Evolutionary conservation across 805 yeast species (phyloP).

Genomic region (Candida sphagnicola): DNA sequence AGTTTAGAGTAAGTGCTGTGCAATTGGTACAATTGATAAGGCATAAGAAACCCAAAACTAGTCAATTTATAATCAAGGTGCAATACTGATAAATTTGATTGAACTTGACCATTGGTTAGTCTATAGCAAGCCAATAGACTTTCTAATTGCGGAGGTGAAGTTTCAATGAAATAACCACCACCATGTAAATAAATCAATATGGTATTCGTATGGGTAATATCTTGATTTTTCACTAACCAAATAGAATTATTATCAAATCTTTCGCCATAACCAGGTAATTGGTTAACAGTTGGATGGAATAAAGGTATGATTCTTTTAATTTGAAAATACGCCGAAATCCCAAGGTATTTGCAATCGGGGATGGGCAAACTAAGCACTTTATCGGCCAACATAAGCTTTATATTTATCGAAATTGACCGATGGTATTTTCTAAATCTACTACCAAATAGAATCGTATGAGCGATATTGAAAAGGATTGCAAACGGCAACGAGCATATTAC

Average conservation of each 20-base stretch:
- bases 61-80: slow-evolving; percentile 27
- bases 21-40: slow-evolving; percentile 28
- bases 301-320: slow-evolving; percentile 1
- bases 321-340: slow-evolving; percentile 4
- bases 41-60: slow-evolving; percentile 24
- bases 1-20: slow-evolving; percentile 19
- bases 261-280: slow-evolving; percentile 10
- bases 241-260: slow-evolving; percentile 20
- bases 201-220: slow-evolving; percentile 17
- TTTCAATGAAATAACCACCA: slow-evolving; percentile 32
- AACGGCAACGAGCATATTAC: slow-evolving; percentile 2
- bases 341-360: not conserved
- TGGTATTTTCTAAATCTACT: not conserved
- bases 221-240: slow-evolving; percentile 31
- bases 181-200: slow-evolving; percentile 33
- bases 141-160: slow-evolving; percentile 25
- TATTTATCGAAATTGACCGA: not conserved
- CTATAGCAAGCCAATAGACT: slow-evolving; percentile 21
- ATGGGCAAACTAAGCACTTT: not conserved
- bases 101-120: slow-evolving; percentile 18
- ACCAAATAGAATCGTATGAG: not conserved
- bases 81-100: slow-evolving; percentile 17
- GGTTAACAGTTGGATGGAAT: slow-evolving; percentile 8
- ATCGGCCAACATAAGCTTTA: not conserved
- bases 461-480: not conserved